Evolutionary conservation across 805 yeast genomes (phyloP).

Genomic region (Lachancea sp.): DNA sequence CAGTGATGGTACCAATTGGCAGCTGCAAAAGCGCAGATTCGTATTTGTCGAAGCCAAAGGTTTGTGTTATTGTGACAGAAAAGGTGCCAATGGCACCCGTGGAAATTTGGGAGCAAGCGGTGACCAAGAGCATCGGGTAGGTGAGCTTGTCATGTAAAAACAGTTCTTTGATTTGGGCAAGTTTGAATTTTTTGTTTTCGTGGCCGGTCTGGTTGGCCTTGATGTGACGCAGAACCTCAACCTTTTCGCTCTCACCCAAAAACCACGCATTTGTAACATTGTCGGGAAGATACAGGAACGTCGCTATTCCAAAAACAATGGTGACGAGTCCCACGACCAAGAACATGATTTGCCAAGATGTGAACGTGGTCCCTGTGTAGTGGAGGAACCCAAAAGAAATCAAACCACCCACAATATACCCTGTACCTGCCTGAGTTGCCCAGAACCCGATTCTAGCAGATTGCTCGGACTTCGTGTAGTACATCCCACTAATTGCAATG

Average conservation of each 20-base stretch:
- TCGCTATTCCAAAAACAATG: conserved; percentile 41
- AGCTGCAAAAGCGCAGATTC: conserved; percentile 46
- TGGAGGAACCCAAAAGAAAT: conserved; percentile 50
- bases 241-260: conserved; percentile 35
- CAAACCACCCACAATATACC: conserved; percentile 41
- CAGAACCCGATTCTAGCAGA: conserved; percentile 47
- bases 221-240: conserved; percentile 43
- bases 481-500: conserved; percentile 54
- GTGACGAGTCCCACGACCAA: conserved; percentile 51
- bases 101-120: conserved; percentile 42
- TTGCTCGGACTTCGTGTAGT: conserved; percentile 50
- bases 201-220: conserved; percentile 47
- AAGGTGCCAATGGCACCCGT: conserved; percentile 50
- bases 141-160: conserved; percentile 41
- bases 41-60: conserved; percentile 43
- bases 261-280: conserved; percentile 40
- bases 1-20: conserved; percentile 51
- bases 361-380: conserved; percentile 36
- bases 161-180: conserved; percentile 42
- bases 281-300: conserved; percentile 44
- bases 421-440: conserved; percentile 53
- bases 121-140: conserved; percentile 44
- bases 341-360: conserved; percentile 59
- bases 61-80: conserved; percentile 45
- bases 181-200: conserved; percentile 41